Evolutionary conservation across 1,284 basidiomycete genomes (phyloP).

Genomic region (Kwoniella shivajii): DNA sequence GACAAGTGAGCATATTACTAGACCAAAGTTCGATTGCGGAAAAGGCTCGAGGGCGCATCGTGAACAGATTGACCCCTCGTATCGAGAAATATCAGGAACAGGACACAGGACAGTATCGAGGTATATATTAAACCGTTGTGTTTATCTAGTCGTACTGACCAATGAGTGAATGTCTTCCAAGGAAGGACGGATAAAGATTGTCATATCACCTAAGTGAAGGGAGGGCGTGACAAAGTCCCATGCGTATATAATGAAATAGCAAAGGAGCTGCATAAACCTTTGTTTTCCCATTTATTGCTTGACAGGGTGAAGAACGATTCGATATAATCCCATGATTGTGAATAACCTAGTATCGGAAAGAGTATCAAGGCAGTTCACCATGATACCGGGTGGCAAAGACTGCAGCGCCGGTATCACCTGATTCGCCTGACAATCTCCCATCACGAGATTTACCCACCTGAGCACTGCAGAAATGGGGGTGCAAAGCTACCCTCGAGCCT

Average conservation of each 20-base stretch:
- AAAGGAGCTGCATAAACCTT: too few relatives aligned
- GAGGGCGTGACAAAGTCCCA: neutral
- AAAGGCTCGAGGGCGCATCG: constrained; percentile 20
- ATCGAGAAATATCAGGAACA: too few relatives aligned
- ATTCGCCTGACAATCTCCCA: neutral
- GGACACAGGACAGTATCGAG: too few relatives aligned
- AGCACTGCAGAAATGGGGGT: neutral
- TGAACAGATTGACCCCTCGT: neutral
- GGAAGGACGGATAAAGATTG: neutral
- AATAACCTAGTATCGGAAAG: too few relatives aligned
- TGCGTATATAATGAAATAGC: too few relatives aligned
- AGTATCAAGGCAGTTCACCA: too few relatives aligned
- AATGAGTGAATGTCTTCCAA: neutral
- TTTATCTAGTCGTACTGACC: too few relatives aligned
- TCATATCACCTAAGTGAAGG: neutral
- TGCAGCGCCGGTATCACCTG: constrained; percentile 7
- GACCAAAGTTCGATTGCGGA: constrained; percentile 8
- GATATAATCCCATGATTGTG: too few relatives aligned
- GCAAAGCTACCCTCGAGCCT: constrained; percentile 15
- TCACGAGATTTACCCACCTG: neutral
- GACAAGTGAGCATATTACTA: constrained; percentile 20
- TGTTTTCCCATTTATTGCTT: neutral
- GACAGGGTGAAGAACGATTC: neutral
- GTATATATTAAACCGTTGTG: too few relatives aligned
- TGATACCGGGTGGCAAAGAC: constrained; percentile 5